Evolutionary conservation across 2,329 filamentous ascomycete species (phyloP), one percentile per base, ranked within the genome.

Genomic region (Ophiocordyceps robertsii): DNA sequence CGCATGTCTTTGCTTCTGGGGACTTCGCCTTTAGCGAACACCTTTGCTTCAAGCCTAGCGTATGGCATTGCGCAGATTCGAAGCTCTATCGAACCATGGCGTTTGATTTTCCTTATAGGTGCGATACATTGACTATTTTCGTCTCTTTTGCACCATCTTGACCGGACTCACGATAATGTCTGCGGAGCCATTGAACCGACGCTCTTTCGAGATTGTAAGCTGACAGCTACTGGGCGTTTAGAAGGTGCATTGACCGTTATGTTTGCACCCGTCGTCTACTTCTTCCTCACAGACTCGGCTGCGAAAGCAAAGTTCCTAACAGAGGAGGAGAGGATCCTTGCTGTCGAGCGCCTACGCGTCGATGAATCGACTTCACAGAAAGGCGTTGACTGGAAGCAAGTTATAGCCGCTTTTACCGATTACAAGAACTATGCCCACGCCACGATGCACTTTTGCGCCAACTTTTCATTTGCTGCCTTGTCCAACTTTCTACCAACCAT

Each of bases 401-500:
- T 64, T 2, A 41, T 57, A 8, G 52, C 55, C 8, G 59, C 57
- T 1, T 45, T 66, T 10, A 38, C 46, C 3, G 63, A 66, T 44
- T 60, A 62, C 47, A 54, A 53, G 19, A 62, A 58, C 41, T 62
- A 58, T 37, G 39, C 59, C 6, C 60, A 64, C 43, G 53, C 55
- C 33, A 32, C 51, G 2, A 65, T 66, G 16, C 58, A 64, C 44
- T 65, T 66, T 44, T 60, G 58, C 44, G 61, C 59, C 48, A 63
- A 63, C 43, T 55, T 51, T 43, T 55, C 57, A 16, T 67, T 65
- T 42, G 60, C 62, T 0, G 57, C 54, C 1, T 50, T 67, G 4
- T 60, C 64, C 3, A 61, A 61, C 17, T 67, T 64, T 38, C 53
- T 67, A 2, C 64, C 64, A 1, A 66, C 63, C 6, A 66, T 67